A percentile compares a stretch with the other conserved stretches of the same genome.
Conservation (phyloP, 2,329 filamentous ascomycete species). For the Mycocentrospora acerina region DNA sequence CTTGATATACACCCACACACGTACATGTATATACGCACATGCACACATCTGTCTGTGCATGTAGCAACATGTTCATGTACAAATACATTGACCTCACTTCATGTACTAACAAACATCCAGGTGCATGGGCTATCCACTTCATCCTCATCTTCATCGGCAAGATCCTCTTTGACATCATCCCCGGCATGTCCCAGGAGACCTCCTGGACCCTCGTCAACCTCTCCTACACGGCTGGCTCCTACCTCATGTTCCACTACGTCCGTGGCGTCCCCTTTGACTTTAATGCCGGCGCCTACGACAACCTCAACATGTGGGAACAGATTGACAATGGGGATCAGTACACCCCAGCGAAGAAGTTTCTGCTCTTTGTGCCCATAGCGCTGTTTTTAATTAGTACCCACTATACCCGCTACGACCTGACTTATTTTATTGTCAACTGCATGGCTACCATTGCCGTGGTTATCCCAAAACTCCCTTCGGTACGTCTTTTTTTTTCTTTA, state of each 20-base stretch:
- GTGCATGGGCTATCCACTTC: slow-evolving; percentile 96
- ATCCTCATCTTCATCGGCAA: slow-evolving; percentile 90
- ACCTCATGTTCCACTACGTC: slow-evolving; percentile 99
- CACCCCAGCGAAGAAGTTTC: slow-evolving; percentile 97
- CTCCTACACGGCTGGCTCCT: slow-evolving; percentile 97
- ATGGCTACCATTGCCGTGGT: slow-evolving; percentile 88
- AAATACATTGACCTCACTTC: no score
- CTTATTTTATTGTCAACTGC: slow-evolving; percentile 97
- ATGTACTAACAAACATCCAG: slow-evolving; percentile 52
- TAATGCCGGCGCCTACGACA: slow-evolving; percentile 97
- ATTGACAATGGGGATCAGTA: slow-evolving; percentile 99
- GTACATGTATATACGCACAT: no score
- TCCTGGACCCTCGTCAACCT: slow-evolving; percentile 99
- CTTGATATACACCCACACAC: no score
- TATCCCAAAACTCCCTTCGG: slow-evolving; percentile 93
- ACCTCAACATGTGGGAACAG: slow-evolving; percentile 99
- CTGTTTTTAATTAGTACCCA: slow-evolving; percentile 97
- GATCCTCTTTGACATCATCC: slow-evolving; percentile 95
- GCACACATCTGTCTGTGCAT: no score
- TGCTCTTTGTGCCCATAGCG: slow-evolving; percentile 89
- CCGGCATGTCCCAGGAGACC: slow-evolving; percentile 93
- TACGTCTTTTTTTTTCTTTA: slow-evolving; percentile 55
- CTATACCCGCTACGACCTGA: slow-evolving; percentile 96
- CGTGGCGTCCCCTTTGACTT: slow-evolving; percentile 98
- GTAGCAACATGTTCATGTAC: no score